phyloP scores from a whole-genome alignment of 805 yeast genomes.

The Yarrowia divulgata region DNA sequence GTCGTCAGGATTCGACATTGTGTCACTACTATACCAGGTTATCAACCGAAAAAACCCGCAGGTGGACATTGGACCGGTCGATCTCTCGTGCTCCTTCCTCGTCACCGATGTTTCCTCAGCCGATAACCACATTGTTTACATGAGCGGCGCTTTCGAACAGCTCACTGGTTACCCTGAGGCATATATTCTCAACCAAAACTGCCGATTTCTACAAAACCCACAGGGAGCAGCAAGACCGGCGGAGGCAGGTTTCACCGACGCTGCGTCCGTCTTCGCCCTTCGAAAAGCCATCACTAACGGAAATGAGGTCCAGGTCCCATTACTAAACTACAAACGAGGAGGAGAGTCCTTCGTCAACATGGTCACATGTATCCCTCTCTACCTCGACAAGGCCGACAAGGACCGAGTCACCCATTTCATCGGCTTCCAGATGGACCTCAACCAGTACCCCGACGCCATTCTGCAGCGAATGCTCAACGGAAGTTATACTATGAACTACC shows the following conservation, averaged over 20 bases:
- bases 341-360: constrained; percentile 38
- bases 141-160: constrained; percentile 26
- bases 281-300: constrained; percentile 13
- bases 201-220: constrained; percentile 27
- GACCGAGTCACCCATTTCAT: constrained; percentile 34
- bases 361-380: constrained; percentile 30
- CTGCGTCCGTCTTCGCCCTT: constrained; percentile 24
- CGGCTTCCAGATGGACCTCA: constrained; percentile 37
- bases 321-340: constrained; percentile 36
- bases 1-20: constrained; percentile 31
- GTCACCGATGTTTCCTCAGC: constrained; percentile 19
- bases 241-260: constrained; percentile 25
- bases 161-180: constrained; percentile 32
- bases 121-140: constrained; percentile 32
- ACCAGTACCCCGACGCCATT: constrained; percentile 39
- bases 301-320: constrained; percentile 30
- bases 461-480: constrained; percentile 38
- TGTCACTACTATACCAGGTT: constrained; percentile 27
- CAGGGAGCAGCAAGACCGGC: constrained; percentile 17
- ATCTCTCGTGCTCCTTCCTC: constrained; percentile 29
- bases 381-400: constrained; percentile 9
- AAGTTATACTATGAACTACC: constrained; percentile 36
- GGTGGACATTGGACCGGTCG: constrained; percentile 33
- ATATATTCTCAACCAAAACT: constrained; percentile 29
- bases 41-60: constrained; percentile 37